A percentile compares a stretch with the other conserved stretches of the same genome.
phyloP scores from a whole-genome alignment of 2,329 filamentous ascomycete genomes.

The Calonectria henricotiae region DNA sequence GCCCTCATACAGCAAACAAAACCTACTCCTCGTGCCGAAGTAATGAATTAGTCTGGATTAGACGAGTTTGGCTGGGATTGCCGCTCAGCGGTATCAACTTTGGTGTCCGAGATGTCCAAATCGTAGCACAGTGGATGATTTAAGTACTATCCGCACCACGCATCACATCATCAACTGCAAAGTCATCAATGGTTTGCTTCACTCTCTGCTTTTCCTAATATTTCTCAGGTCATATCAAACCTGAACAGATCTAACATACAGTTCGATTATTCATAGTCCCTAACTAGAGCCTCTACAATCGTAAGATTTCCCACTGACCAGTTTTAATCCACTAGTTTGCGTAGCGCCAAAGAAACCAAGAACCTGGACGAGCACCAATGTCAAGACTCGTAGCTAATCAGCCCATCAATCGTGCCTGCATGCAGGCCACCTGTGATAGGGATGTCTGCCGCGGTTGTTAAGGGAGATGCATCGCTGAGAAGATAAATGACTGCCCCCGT shows the following conservation, averaged over 20 bases:
- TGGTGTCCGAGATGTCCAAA: too few species aligned
- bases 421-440: conserved; percentile 64
- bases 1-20: too few species aligned
- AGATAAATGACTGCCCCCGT: conserved; percentile 62
- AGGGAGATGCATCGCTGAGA: conserved; percentile 62
- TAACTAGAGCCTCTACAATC: not conserved
- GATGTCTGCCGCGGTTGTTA: conserved; percentile 64
- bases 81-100: too few species aligned
- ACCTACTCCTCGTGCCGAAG: too few species aligned
- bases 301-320: too few species aligned
- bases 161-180: not conserved
- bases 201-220: not conserved
- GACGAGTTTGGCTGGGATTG: too few species aligned
- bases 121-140: too few species aligned
- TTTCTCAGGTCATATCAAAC: not conserved
- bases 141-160: too few species aligned
- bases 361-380: not conserved
- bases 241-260: not conserved
- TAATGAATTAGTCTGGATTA: too few species aligned
- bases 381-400: conserved; percentile 56
- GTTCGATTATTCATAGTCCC: not conserved
- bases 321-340: too few species aligned
- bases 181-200: not conserved
- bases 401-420: conserved; percentile 58
- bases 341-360: not conserved